These are phyloP conservation scores for Aphanomyces euteiches DNA, from an alignment of 352 stramenopile genomes.

Conservation along the genomic window DNA sequence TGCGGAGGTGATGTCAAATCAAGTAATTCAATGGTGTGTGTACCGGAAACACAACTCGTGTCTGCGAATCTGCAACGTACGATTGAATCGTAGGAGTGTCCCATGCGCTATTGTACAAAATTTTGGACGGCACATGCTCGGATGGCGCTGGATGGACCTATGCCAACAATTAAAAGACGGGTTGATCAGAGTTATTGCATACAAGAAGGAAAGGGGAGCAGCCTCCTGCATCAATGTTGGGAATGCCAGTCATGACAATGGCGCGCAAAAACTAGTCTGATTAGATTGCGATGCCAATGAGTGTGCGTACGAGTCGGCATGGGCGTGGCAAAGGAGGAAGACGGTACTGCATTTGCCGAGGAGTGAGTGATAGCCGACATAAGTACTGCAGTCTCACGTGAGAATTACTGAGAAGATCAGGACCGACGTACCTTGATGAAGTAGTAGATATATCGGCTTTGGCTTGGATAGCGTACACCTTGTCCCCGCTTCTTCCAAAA, in stretches of 20 bases:
- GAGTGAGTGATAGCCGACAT: neutral
- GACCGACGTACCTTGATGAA: conserved; percentile 57
- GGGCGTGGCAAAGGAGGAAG: neutral
- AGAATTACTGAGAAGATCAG: too few relatives aligned
- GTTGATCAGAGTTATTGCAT: neutral
- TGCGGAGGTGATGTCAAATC: conserved; percentile 24
- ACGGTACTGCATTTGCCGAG: neutral
- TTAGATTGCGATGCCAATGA: conserved; percentile 5
- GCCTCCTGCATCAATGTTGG: conserved; percentile 67
- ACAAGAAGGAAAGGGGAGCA: conserved; percentile 54
- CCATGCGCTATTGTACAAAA: conserved; percentile 73
- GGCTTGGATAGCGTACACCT: conserved; percentile 75
- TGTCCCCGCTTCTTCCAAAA: conserved; percentile 77
- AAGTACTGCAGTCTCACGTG: conserved; percentile 27
- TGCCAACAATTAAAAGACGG: neutral
- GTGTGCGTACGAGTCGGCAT: neutral
- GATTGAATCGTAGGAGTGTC: conserved; percentile 59
- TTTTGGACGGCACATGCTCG: conserved; percentile 49
- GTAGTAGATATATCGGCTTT: conserved; percentile 86
- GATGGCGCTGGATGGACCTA: conserved; percentile 60
- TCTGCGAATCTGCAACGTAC: conserved; percentile 48
- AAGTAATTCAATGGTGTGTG: neutral
- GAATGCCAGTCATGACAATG: conserved; percentile 68
- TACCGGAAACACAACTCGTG: conserved; percentile 58
- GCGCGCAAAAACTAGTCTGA: conserved; percentile 40